Percentiles rank a stretch among this genome's conserved stretches.
Conservation (phyloP, 441 rosid genomes). For the Eruca vesicaria region DNA sequence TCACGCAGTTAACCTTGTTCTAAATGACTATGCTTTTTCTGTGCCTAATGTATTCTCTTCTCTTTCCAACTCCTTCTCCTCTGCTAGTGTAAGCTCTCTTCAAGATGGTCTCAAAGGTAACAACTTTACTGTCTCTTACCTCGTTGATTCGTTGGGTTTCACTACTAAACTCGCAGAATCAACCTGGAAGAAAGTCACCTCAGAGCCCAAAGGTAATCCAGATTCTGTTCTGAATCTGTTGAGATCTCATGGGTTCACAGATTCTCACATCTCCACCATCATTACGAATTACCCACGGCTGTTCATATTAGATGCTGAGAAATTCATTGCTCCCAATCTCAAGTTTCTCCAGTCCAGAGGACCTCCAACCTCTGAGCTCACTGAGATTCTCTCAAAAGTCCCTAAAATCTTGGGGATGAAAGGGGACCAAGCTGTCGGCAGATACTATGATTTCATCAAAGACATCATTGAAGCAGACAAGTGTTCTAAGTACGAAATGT, state of each 20-base stretch:
- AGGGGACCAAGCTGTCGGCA: not conserved
- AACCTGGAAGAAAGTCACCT: slow-evolving; percentile 13
- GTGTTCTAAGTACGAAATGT: not conserved
- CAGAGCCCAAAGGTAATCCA: not conserved
- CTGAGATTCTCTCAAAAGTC: not conserved
- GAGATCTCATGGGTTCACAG: slow-evolving; percentile 3
- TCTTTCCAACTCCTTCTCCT: not conserved
- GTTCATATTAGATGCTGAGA: slow-evolving; percentile 17
- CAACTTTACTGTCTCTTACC: slow-evolving; percentile 33
- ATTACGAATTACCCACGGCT: slow-evolving; percentile 18
- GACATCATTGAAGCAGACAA: not conserved
- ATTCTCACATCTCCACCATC: slow-evolving; percentile 35
- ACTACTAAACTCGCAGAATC: slow-evolving; percentile 27
- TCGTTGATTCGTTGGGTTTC: slow-evolving; percentile 35
- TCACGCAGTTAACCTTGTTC: not conserved
- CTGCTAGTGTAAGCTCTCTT: not conserved
- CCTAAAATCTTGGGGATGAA: not conserved
- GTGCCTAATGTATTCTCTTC: not conserved
- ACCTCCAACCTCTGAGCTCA: not conserved
- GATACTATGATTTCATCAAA: not conserved
- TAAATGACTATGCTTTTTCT: not conserved
- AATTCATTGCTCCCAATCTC: slow-evolving; percentile 26
- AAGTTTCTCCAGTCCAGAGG: slow-evolving; percentile 35
- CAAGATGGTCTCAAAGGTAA: not conserved
- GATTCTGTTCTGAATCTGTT: slow-evolving; percentile 27